Evolutionary conservation across 164 flowering plant species (phyloP).

Genomic region (Tetrastigma voinierianum): DNA sequence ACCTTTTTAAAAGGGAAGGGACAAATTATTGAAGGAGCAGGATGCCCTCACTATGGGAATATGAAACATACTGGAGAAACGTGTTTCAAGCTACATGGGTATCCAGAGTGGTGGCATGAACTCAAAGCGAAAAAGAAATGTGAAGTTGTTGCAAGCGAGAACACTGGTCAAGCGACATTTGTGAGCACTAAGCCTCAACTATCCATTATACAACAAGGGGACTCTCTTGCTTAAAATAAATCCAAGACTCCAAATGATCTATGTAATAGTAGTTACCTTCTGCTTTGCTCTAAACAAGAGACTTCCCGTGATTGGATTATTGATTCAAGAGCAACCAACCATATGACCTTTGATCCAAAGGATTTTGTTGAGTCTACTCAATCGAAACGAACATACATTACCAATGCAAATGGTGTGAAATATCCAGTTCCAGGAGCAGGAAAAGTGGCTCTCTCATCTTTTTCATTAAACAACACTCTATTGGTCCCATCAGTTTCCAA

Average conservation of each 20-base stretch:
- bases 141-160: background rate
- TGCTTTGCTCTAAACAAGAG: too few species aligned
- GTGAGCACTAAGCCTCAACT: background rate
- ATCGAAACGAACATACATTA: background rate
- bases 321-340: background rate
- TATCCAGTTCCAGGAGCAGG: too few species aligned
- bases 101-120: conserved; percentile 7
- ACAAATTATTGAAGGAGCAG: background rate
- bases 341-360: conserved; percentile 5
- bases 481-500: background rate
- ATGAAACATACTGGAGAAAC: background rate
- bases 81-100: background rate
- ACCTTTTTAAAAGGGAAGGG: background rate
- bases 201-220: background rate
- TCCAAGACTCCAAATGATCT: background rate
- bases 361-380: background rate
- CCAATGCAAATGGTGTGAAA: too few species aligned
- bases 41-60: background rate
- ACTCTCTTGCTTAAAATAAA: background rate
- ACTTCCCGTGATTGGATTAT: background rate
- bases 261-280: background rate
- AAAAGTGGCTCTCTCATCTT: background rate
- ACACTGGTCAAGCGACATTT: background rate
- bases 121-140: background rate
- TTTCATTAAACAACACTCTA: background rate